Evolutionary conservation across 139 green algal genomes (phyloP).

Genomic region (Micromonas commoda): DNA sequence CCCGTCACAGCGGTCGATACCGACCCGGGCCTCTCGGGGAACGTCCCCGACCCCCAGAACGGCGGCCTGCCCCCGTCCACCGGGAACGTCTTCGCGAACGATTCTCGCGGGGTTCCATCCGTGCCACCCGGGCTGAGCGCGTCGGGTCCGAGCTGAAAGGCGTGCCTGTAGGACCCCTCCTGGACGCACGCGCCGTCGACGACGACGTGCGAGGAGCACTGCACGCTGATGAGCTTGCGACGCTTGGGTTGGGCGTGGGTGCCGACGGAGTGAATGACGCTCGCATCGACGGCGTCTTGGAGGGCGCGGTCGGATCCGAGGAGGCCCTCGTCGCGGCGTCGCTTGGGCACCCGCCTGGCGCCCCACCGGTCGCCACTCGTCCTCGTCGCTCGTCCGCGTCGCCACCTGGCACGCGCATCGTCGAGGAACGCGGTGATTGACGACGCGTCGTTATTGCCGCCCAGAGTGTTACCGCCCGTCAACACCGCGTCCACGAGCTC

Average conservation of each 20-base stretch:
- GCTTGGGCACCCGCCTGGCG: too few relatives aligned
- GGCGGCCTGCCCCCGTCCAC: neutral
- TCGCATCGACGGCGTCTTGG: neutral
- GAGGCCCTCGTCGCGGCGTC: too few relatives aligned
- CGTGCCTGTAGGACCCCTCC: neutral
- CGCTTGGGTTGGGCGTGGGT: neutral
- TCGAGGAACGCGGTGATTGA: too few relatives aligned
- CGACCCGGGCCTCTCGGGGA: neutral
- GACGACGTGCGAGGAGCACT: neutral
- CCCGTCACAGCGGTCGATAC: neutral
- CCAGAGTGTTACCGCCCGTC: too few relatives aligned
- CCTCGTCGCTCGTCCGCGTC: too few relatives aligned
- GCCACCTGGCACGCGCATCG: too few relatives aligned
- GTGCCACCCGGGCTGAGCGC: too few relatives aligned
- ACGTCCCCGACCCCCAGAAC: neutral
- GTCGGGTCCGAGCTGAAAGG: neutral
- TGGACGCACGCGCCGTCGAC: neutral
- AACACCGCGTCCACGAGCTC: too few relatives aligned
- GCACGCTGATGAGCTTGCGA: neutral
- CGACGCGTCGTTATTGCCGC: too few relatives aligned
- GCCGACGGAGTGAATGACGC: neutral
- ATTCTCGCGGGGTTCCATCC: neutral
- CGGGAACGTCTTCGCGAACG: neutral
- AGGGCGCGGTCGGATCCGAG: too few relatives aligned
- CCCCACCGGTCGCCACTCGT: too few relatives aligned